Base-by-base conservation (phyloP, 352 stramenopile genomes). In the Pythium rhizo-oryzae region DNA sequence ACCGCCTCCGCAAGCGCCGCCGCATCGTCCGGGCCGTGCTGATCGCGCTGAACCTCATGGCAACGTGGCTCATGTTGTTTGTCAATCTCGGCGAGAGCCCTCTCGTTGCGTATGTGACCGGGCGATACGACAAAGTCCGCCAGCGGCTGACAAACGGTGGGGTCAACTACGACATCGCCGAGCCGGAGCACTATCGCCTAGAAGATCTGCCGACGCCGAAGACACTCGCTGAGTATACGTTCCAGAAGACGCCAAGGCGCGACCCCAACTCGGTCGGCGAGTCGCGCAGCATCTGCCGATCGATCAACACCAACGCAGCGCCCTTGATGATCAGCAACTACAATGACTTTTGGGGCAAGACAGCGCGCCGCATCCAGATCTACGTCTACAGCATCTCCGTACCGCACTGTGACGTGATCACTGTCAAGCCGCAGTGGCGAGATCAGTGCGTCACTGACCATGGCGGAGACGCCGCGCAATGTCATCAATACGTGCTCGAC, bases 401-500 rank as follows among this genome's bases (percentile, higher is more conserved):
- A 0, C 75, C 71, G 1, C 53, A 65, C 13, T 81, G 75, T 59
- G 53, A 77, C 0, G 75, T 79, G 12, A 21, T 74, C 62, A 79
- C 75, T 43, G 59, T 79, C 25, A 50, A 53, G 0, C 62, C n/a
- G n/a, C 37, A 16, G 3, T 53, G 39, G 49, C 37, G 30, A 11
- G 61, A 78, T 37, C 69, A 76, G 25, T 89, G 80, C 52, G 25
- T 84, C 24, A 33, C 25, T 15, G 49, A 44, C 19, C 16, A 73
- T 35, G 41, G 30, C n/a, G 25, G 18, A 13, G 84, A 88, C 63
- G 70, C 69, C 4, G 73, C 72, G 1, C 49, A 43, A 3, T 88
- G 78, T 25, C 70, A 88, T 33, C 61, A 71, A 24, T 80, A 82
- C 50, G 81, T 90, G 12, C 58, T 85, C 9, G 68, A 80, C 44